Base-by-base conservation (phyloP, 306 rosid species). In the Quercus wislizeni region DNA sequence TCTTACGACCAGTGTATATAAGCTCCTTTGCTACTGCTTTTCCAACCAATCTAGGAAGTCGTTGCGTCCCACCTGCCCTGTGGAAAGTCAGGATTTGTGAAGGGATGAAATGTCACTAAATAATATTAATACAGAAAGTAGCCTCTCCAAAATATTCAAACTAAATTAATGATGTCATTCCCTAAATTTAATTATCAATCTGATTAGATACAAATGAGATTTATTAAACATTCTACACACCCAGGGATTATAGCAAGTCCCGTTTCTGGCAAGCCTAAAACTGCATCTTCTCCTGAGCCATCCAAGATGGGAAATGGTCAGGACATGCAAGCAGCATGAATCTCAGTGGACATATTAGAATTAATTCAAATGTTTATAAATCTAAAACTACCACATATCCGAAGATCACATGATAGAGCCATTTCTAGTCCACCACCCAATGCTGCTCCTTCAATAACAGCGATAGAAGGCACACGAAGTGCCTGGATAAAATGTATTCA, bases 241-340 rank as follows among this genome's bases (percentile, higher is more conserved):
- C 97, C 98, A 69, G 99, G 98, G 84, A 95, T 93, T 83, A 93
- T 93, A 76, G 99, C 99, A 13, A 91, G 97, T 89, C 96, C 98
- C 62, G 97, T 93, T 91, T 95, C 99, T 71, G 99, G 99, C 87
- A 95, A 85, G 82, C 91, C 93, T 86, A 95, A 71, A 74, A 88
- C 59, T 57, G 93, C 93, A 73, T 86, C 90, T 85, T 91, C 90
- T 54, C 97, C 99, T 95, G 81, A 43, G 65, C 72, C 83, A 77
- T 76, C 76, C 80, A 65, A 73, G 74, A 69, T 71, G 74, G 54
- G 71, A 79, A 80, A 76, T 49, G 43, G 62, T 70, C 74, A 80
- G 80, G 73, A 76, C 19, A 13, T 64, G 19, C 41, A 80, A 57
- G 55, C 28, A 73, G 76, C 74, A 78, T 76, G 30, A 80, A 55